Percentiles rank a stretch among this genome's conserved stretches.
These are phyloP conservation scores for Hamamelis virginiana DNA, from an alignment of 164 flowering plant genomes.

Conservation along the genomic window DNA sequence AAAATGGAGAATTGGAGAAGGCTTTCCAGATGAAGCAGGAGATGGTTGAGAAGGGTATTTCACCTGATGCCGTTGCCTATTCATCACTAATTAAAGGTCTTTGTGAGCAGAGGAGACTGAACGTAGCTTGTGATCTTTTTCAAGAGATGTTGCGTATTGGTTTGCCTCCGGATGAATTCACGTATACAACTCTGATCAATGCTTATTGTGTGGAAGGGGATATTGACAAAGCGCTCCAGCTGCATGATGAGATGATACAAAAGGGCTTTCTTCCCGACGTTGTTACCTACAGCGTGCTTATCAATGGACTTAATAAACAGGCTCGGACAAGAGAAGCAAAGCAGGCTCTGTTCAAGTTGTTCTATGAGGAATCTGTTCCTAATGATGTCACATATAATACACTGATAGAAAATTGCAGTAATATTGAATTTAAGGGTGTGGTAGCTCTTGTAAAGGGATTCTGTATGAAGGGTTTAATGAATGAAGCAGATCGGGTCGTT, in stretches of 20 bases:
- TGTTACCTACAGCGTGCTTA: conserved; percentile 81
- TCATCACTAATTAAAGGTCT: conserved; percentile 79
- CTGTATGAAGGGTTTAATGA: conserved; percentile 87
- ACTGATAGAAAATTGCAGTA: conserved; percentile 59
- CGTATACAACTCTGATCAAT: conserved; percentile 74
- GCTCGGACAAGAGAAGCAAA: conserved; percentile 80
- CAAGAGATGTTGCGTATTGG: conserved; percentile 63
- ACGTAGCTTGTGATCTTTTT: conserved; percentile 66
- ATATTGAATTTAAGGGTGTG: conserved; percentile 44
- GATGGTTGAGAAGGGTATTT: conserved; percentile 64
- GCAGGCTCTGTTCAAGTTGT: conserved; percentile 57
- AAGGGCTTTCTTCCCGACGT: conserved; percentile 78
- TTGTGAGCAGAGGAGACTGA: conserved; percentile 54
- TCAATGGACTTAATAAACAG: conserved; percentile 76
- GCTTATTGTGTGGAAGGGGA: conserved; percentile 76
- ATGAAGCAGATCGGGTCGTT: conserved; percentile 74
- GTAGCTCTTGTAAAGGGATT: conserved; percentile 78
- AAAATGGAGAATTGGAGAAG: conserved; percentile 43
- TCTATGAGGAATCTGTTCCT: conserved; percentile 64
- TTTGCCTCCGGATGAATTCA: conserved; percentile 65
- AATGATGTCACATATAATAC: conserved; percentile 58
- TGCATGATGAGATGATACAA: conserved; percentile 75
- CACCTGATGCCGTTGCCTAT: conserved; percentile 65
- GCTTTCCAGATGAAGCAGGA: conserved; percentile 58
- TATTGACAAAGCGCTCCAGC: conserved; percentile 45